Evolutionary conservation across 108 stramenopile genomes (phyloP).

Genomic region (Cylindrotheca fusiformis): DNA sequence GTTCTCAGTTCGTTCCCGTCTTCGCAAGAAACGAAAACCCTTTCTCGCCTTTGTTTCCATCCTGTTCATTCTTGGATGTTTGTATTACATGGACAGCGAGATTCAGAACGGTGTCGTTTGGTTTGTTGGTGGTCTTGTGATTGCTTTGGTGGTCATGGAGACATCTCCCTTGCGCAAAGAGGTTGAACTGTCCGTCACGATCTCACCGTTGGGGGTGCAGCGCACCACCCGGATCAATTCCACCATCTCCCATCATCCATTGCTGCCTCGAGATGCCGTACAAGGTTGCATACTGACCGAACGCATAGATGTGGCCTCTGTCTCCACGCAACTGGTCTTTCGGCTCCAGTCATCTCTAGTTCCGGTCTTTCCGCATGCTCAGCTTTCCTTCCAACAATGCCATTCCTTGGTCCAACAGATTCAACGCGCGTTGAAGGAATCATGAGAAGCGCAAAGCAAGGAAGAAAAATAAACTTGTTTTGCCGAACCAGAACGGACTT

Average conservation of each 20-base stretch:
- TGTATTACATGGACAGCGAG: slow-evolving; percentile 5
- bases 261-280: slow-evolving; percentile 19
- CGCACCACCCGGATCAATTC: slow-evolving; percentile 4
- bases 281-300: slow-evolving; percentile 29
- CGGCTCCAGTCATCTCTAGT: slow-evolving; percentile 17
- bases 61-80: neutral
- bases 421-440: slow-evolving; percentile 18
- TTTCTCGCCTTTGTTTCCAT: neutral
- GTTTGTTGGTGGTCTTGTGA: slow-evolving; percentile 10
- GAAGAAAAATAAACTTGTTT: no score
- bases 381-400: slow-evolving; percentile 26
- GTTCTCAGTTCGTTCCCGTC: neutral
- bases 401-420: slow-evolving; percentile 20
- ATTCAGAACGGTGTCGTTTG: slow-evolving; percentile 10
- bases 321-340: slow-evolving; percentile 26
- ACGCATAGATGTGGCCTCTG: slow-evolving; percentile 19
- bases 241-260: slow-evolving; percentile 12
- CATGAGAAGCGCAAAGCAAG: no score
- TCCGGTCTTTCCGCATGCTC: slow-evolving; percentile 24
- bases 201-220: slow-evolving; percentile 30
- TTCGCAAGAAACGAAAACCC: neutral
- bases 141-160: slow-evolving; percentile 12
- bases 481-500: no score
- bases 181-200: slow-evolving; percentile 8
- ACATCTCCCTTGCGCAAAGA: slow-evolving; percentile 9